These are phyloP conservation scores for Biscogniauxia marginata DNA, from an alignment of 2,329 filamentous ascomycete genomes.

Conservation along the genomic window DNA sequence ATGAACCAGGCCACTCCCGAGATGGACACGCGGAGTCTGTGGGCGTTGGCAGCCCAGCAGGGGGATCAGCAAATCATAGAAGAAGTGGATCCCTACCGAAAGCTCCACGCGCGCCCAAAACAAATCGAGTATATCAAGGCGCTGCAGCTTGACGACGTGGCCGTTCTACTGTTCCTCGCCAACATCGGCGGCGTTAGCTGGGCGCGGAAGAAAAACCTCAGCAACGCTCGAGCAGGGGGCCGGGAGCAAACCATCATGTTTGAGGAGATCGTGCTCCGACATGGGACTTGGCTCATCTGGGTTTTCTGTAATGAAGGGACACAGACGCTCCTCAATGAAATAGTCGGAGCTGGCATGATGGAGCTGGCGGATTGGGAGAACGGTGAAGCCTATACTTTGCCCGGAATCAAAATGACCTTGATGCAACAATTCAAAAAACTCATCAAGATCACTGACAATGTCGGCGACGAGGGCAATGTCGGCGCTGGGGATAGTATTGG, in stretches of 20 bases:
- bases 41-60: not conserved
- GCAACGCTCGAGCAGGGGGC: conserved; percentile 4
- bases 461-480: not conserved
- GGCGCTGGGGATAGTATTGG: too few relatives aligned
- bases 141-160: conserved; percentile 20
- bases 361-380: conserved; percentile 28
- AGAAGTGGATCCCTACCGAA: conserved; percentile 16
- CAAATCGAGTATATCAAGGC: conserved; percentile 24
- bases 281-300: conserved; percentile 32
- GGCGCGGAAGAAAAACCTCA: too few relatives aligned
- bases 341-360: conserved; percentile 13
- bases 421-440: conserved; percentile 11
- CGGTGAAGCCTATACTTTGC: conserved; percentile 8
- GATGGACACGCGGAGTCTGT: conserved; percentile 1
- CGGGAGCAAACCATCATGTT: conserved; percentile 20
- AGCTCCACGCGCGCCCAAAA: conserved; percentile 10
- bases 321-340: conserved; percentile 6
- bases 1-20: conserved; percentile 3
- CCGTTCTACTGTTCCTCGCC: conserved; percentile 19
- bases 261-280: conserved; percentile 28
- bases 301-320: conserved; percentile 2
- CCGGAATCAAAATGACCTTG: conserved; percentile 25
- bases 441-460: not conserved
- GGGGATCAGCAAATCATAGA: not conserved
- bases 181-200: too few relatives aligned